Evolutionary conservation across 2,329 filamentous ascomycete species (phyloP), one percentile per base, ranked within the genome.

Genomic region (Celoporthe dispersa): DNA sequence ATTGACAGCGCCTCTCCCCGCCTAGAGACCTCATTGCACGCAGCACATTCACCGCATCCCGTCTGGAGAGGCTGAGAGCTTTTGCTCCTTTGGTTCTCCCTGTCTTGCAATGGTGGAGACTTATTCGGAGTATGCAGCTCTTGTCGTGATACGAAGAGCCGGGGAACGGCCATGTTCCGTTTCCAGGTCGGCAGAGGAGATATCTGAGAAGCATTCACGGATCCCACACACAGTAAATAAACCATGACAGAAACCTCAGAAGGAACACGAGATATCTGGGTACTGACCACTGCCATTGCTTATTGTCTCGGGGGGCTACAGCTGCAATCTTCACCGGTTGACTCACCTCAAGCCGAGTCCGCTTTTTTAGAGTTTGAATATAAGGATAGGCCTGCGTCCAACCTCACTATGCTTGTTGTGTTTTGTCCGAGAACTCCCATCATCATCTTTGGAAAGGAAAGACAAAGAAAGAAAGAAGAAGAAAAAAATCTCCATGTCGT

Each of bases 311-410:
- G 11, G 3, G 14, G 51, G 51, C 25, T 14, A 28, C 6, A 28
- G 51, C 22, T 31, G 53, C 51, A 37, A 37, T 51, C 51, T 65
- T 68, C 61, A 25, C 67, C 67, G 51, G 61, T 59, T 65, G 67
- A 68, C 61, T 68, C 67, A 68, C 61, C 19, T 16, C 37, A 39
- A 35, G 48, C 51, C 61, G 22, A 57, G 28, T 7, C 28, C 53
- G 25, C 28, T 25, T 14, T 3, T 41, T 14, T 28, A 51, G 33
- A 39, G 41, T 35, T 37, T 5, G 16, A 37, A 25, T 16, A 37
- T 25, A 9, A 37, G 1, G 5, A 2, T 2, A 12, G 7, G 3
- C 9, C 31, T 8, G 25, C 6, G 22, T 14, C 8, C 53, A 2
- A 8, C 8, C 28, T 57, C 28, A 57, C 14, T 31, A 11, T 33